These are phyloP conservation scores for Claviceps sp. DNA, from an alignment of 2,329 filamentous ascomycete genomes.

Conservation along the genomic window DNA sequence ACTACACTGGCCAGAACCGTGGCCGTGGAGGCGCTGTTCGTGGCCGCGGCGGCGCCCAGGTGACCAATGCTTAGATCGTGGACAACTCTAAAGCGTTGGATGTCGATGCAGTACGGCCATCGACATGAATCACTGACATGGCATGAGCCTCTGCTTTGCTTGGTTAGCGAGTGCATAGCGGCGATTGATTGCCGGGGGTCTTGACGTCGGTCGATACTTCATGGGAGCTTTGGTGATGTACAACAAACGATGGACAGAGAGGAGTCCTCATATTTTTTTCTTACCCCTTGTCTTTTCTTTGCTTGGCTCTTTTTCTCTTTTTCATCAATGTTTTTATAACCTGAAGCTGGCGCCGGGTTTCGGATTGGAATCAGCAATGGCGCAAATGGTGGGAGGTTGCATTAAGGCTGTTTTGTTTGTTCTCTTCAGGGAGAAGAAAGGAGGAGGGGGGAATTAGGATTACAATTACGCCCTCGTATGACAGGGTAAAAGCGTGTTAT, in stretches of 20 bases:
- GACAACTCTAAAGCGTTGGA: not conserved
- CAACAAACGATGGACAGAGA: constrained; percentile 11
- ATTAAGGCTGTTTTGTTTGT: constrained; percentile 6
- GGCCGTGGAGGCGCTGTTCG: constrained; percentile 54
- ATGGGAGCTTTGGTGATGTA: not conserved
- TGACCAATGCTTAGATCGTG: constrained; percentile 33
- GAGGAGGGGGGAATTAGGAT: not conserved
- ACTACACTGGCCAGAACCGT: constrained; percentile 52
- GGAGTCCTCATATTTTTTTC: not conserved
- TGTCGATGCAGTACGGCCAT: not conserved
- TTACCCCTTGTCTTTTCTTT: not conserved
- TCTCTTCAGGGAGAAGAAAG: not conserved
- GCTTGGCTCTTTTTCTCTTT: constrained; percentile 8
- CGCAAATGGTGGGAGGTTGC: constrained; percentile 9
- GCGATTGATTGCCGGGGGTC: not conserved
- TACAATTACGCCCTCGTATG: not conserved
- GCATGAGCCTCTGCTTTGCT: not conserved
- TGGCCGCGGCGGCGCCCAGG: constrained; percentile 46
- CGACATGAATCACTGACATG: not conserved
- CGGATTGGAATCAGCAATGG: constrained; percentile 9
- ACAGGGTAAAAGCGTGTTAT: not conserved
- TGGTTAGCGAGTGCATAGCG: not conserved
- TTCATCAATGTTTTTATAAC: constrained; percentile 11
- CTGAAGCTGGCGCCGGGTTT: constrained; percentile 21
- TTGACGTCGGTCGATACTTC: not conserved